Conservation (phyloP, 2,329 filamentous ascomycete species). For the Paracamarosporium sp. region DNA sequence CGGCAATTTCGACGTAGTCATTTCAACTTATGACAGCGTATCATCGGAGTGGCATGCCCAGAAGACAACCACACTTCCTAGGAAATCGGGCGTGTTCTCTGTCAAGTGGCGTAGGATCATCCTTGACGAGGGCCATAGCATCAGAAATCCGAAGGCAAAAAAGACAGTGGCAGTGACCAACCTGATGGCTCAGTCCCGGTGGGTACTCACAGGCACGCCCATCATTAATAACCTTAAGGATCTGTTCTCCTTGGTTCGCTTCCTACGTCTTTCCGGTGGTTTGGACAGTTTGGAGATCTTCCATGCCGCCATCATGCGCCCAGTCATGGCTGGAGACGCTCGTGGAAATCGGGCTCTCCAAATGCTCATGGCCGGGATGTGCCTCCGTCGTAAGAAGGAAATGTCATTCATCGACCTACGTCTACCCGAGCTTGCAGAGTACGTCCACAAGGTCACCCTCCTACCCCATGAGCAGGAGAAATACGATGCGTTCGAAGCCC, state of each 20-base stretch:
- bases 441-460: conserved; percentile 77
- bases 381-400: conserved; percentile 81
- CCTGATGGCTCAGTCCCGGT: conserved; percentile 74
- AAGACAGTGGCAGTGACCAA: conserved; percentile 71
- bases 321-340: conserved; percentile 64
- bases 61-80: conserved; percentile 44
- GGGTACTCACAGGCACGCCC: conserved; percentile 69
- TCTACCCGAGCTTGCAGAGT: conserved; percentile 78
- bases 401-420: conserved; percentile 87
- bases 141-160: conserved; percentile 79
- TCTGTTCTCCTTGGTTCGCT: conserved; percentile 79
- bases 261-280: conserved; percentile 77
- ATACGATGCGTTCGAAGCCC: conserved; percentile 73
- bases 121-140: conserved; percentile 65
- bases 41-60: conserved; percentile 66
- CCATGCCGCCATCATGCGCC: conserved; percentile 73
- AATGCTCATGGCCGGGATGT: conserved; percentile 79
- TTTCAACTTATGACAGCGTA: conserved; percentile 84
- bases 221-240: conserved; percentile 86
- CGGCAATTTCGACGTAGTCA: conserved; percentile 73
- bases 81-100: conserved; percentile 59
- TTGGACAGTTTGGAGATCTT: conserved; percentile 77
- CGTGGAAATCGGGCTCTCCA: conserved; percentile 72
- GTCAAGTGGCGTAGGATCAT: conserved; percentile 75
- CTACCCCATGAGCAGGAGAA: conserved; percentile 75